Base-by-base conservation (phyloP, 495 filamentous ascomycete genomes). In the Penicillium canescens region DNA sequence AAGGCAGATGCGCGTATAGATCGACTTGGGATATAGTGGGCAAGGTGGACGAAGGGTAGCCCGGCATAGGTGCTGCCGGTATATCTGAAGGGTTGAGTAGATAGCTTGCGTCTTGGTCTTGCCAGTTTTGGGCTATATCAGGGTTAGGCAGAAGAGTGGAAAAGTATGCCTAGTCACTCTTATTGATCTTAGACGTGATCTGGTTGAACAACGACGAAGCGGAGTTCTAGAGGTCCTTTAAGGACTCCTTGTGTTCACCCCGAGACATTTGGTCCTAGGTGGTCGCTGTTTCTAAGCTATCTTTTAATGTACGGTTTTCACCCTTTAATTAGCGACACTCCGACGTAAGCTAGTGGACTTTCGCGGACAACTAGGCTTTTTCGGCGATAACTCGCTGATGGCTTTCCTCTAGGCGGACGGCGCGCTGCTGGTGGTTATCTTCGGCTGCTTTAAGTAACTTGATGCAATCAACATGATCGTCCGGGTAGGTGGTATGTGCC, bases 391-490 rank as follows among this genome's bases (percentile, higher is more conserved):
- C 4, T 31, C 33, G 42, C 26, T 44, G 42, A n/a, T 14, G 12
- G 13, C 42, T 1, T 13, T 44, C 42, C 12, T 31, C 10, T 12
- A 44, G 24, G 24, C 13, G 42, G n/a, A 12, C 42, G 13, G 26
- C 16, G 16, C 16, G 6, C 24, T 44, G 42, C 42, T 44, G 42
- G 4, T 44, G 26, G 42, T 12, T 12, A 12, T 44, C 6, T 44
- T 44, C 42, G 26, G 42, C 42, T 44, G 42, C 42, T 44, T 44
- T 24, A 44, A 44, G 42, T 14, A 12, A 44, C 24, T 44, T 44
- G 42, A 44, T 44, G 26, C 26, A 44, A 1, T 44, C 23, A 34
- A 44, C 26, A 44, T 44, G 42, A 18, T 44, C 42, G 3, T 2
- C 24, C 16, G 42, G 42, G 9, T 24, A 26, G 26, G 26, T 14